Evolutionary conservation across 208 protist genomes (phyloP).

Genomic region (Leishmania mexicana): DNA sequence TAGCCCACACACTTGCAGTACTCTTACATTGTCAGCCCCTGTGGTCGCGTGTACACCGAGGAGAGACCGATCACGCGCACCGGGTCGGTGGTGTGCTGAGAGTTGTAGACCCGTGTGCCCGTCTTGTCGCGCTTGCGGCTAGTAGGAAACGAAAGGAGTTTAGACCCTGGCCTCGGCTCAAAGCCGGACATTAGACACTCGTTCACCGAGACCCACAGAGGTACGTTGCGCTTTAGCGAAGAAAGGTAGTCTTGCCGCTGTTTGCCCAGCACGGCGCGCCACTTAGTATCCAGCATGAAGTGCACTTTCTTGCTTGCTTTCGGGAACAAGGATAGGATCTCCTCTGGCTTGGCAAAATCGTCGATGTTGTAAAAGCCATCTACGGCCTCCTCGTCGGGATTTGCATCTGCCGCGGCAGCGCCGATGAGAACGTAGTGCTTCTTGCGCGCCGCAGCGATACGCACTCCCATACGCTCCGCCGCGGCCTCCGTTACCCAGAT

Average conservation of each 20-base stretch:
- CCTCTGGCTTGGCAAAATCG: constrained; percentile 67
- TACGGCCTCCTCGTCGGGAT: constrained; percentile 45
- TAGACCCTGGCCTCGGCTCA: constrained; percentile 42
- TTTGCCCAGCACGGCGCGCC: constrained; percentile 85
- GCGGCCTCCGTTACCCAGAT: constrained; percentile 76
- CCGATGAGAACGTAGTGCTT: constrained; percentile 78
- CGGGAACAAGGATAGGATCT: constrained; percentile 83
- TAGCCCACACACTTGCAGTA: neutral
- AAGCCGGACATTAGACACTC: constrained; percentile 92
- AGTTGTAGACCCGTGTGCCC: constrained; percentile 80
- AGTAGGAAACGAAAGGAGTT: constrained; percentile 43
- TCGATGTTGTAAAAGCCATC: constrained; percentile 90
- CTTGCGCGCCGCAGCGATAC: constrained; percentile 55
- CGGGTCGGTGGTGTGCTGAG: constrained; percentile 86
- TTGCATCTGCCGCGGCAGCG: constrained; percentile 46
- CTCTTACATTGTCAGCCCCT: constrained; percentile 61
- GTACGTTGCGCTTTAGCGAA: constrained; percentile 53
- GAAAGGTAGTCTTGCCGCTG: constrained; percentile 76
- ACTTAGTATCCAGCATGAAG: constrained; percentile 90
- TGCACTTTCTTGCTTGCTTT: constrained; percentile 83
- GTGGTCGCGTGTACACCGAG: constrained; percentile 73
- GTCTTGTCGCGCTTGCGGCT: constrained; percentile 18
- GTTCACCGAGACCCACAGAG: constrained; percentile 89
- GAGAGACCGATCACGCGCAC: constrained; percentile 86
- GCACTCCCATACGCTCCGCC: constrained; percentile 67